Percentiles rank a stretch among this genome's conserved stretches.
These are phyloP conservation scores for Debaryomyces maramus DNA, from an alignment of 805 yeast genomes.

Conservation along the genomic window DNA sequence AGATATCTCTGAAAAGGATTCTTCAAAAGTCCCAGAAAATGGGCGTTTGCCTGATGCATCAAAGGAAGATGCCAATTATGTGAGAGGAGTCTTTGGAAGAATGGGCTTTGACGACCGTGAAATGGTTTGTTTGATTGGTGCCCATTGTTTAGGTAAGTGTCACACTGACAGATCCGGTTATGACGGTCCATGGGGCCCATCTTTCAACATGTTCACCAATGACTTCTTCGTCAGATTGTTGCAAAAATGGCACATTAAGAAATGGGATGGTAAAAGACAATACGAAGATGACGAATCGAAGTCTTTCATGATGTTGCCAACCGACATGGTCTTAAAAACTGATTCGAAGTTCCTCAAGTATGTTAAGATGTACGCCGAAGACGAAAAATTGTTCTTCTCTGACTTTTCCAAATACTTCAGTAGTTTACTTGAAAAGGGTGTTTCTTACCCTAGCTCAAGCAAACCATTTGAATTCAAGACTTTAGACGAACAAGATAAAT, in stretches of 20 bases:
- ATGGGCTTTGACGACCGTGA: conserved; percentile 46
- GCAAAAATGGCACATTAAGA: conserved; percentile 53
- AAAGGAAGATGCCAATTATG: conserved; percentile 56
- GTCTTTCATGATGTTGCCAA: conserved; percentile 55
- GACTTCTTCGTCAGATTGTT: conserved; percentile 40
- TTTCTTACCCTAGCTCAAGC: conserved; percentile 50
- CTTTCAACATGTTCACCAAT: conserved; percentile 41
- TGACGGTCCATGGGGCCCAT: conserved; percentile 48
- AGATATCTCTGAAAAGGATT: conserved; percentile 47
- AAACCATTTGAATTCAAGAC: conserved; percentile 57
- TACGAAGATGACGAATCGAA: conserved; percentile 40
- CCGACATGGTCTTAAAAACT: conserved; percentile 54
- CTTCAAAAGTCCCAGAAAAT: conserved; percentile 54
- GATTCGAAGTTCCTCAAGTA: conserved; percentile 46
- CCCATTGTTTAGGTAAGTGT: conserved; percentile 43
- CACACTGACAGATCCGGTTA: conserved; percentile 38
- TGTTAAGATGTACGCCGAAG: conserved; percentile 50
- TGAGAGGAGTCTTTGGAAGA: conserved; percentile 60
- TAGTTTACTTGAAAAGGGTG: conserved; percentile 46
- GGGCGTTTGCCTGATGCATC: conserved; percentile 77
- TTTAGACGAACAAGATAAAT: conserved; percentile 61
- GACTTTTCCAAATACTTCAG: conserved; percentile 50
- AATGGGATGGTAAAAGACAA: conserved; percentile 44
- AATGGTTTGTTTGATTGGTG: conserved; percentile 43
- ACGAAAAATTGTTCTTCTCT: conserved; percentile 47